Conservation (phyloP, 73 alveolate species). For the Paramecium sonneborni region DNA sequence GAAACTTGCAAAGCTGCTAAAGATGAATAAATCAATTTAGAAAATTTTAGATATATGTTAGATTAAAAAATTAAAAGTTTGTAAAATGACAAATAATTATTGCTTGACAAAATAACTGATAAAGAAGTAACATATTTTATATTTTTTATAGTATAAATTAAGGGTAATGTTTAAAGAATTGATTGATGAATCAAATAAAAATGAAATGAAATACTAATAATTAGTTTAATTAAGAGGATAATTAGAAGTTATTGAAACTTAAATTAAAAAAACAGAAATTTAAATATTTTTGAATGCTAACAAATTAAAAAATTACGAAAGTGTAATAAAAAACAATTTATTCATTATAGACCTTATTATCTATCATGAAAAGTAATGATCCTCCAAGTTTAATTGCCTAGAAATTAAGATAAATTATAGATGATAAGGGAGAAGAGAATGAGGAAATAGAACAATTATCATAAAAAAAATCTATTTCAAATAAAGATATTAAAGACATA, state of each 20-base stretch:
- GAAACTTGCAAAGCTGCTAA: conserved; percentile 67
- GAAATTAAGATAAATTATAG: conserved; percentile 49
- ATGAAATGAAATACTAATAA: conserved; percentile 54
- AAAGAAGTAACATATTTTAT: conserved; percentile 18
- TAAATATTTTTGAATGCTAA: conserved; percentile 63
- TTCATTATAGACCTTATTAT: conserved; percentile 3
- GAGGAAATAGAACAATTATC: conserved; percentile 50
- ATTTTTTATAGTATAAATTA: conserved; percentile 25
- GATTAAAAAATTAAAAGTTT: conserved; percentile 60
- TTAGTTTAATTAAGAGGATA: conserved; percentile 51
- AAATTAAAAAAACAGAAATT: conserved; percentile 61
- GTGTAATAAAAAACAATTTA: conserved; percentile 1
- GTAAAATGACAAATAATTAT: conserved; percentile 47
- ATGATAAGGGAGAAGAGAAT: conserved; percentile 30
- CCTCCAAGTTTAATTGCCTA: conserved; percentile 51
- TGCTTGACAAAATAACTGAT: conserved; percentile 58
- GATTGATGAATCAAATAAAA: conserved; percentile 63
- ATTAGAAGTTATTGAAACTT: conserved; percentile 59
- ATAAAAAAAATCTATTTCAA: conserved; percentile 43
- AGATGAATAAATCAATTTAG: conserved; percentile 65
- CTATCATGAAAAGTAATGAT: conserved; percentile 64
- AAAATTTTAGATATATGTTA: conserved; percentile 64
- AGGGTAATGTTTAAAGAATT: conserved; percentile 63
- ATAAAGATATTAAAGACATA: conserved; percentile 64
- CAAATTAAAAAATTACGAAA: conserved; percentile 54